A percentile compares a stretch with the other conserved stretches of the same genome.
Conservation (phyloP, 305 asterid species). For the Rubia tinctorum region DNA sequence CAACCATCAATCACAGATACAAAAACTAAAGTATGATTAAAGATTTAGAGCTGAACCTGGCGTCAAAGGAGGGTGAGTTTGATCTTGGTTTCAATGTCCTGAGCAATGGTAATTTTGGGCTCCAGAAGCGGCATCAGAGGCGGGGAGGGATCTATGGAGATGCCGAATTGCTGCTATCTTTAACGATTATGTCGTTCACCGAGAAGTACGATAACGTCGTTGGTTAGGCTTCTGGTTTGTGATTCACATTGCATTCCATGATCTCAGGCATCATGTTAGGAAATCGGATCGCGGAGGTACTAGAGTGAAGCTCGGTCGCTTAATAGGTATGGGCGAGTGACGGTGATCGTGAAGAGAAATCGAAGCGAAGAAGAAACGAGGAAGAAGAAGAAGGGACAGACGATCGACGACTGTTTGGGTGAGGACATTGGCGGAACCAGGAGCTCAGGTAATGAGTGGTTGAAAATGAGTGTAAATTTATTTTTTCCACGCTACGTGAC, state of each 20-base stretch:
- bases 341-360: too few species aligned
- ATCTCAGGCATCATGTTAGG: too few species aligned
- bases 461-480: too few species aligned
- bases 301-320: too few species aligned
- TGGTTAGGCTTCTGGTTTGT: not conserved
- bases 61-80: slow-evolving; percentile 8
- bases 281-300: too few species aligned
- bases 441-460: too few species aligned
- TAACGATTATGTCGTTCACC: not conserved
- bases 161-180: not conserved
- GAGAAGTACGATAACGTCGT: slow-evolving; percentile 9
- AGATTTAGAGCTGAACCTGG: not conserved
- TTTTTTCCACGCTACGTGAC: too few species aligned
- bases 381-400: too few species aligned
- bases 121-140: slow-evolving; percentile 12
- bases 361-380: too few species aligned
- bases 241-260: slow-evolving; percentile 8
- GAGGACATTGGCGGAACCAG: too few species aligned
- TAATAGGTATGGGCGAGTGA: too few species aligned
- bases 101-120: slow-evolving; percentile 3
- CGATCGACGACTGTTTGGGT: too few species aligned
- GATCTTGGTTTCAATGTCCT: slow-evolving; percentile 13
- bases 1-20: not conserved
- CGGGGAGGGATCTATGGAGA: slow-evolving; percentile 12
- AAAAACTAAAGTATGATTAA: not conserved